These are phyloP conservation scores for Begonia fuchsioides DNA, from an alignment of 306 rosid species.

Conservation along the genomic window DNA sequence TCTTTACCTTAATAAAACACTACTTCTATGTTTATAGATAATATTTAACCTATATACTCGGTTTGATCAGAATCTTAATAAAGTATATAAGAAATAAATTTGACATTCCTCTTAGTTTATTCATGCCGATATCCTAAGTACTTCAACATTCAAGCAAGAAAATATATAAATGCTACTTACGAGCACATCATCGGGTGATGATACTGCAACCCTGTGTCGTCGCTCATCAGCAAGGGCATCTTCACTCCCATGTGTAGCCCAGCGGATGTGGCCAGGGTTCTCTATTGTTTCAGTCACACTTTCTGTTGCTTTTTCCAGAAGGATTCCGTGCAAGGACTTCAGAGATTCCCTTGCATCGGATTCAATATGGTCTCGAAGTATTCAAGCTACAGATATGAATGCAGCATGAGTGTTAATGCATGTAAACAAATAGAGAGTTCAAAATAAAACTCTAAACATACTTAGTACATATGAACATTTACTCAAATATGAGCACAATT, in stretches of 20 bases:
- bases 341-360: constrained; percentile 91
- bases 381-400: constrained; percentile 99
- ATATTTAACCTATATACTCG: too few species aligned
- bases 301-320: constrained; percentile 94
- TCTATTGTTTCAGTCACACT: constrained; percentile 51
- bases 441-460: too few species aligned
- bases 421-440: neutral
- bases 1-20: too few species aligned
- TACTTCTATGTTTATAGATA: too few species aligned
- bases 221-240: constrained; percentile 70
- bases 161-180: constrained; percentile 35
- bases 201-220: constrained; percentile 44
- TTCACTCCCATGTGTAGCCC: constrained; percentile 93
- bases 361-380: constrained; percentile 86
- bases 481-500: too few species aligned
- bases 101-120: too few species aligned
- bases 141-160: too few species aligned
- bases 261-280: constrained; percentile 81
- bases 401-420: too few species aligned
- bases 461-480: too few species aligned
- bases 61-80: too few species aligned
- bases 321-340: constrained; percentile 82
- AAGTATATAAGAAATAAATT: too few species aligned
- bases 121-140: too few species aligned
- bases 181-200: constrained; percentile 90